Evolutionary conservation across 345 rosid species (phyloP).

Genomic region (Hirschfeldia incana): DNA sequence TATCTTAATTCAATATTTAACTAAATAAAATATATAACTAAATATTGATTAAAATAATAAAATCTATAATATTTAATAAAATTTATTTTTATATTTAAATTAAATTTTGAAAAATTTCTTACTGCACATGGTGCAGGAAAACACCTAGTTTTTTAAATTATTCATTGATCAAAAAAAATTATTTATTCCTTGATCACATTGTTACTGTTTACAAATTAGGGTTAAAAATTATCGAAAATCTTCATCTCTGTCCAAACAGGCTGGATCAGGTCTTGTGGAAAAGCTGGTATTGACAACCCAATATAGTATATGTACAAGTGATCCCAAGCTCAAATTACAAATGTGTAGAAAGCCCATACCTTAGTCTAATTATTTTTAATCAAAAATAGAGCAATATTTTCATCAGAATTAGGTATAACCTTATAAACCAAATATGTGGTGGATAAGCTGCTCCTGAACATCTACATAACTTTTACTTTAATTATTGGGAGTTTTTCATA

Average conservation of each 20-base stretch:
- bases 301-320: neutral
- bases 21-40: too few relatives aligned
- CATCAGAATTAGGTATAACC: constrained; percentile 9
- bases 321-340: constrained; percentile 2
- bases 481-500: constrained; percentile 18
- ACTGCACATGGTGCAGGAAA: too few relatives aligned
- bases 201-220: neutral
- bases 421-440: constrained; percentile 11
- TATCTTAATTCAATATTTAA: too few relatives aligned
- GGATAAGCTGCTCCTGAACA: constrained; percentile 15
- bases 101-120: too few relatives aligned
- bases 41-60: too few relatives aligned
- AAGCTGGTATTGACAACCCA: neutral
- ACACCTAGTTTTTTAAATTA: neutral
- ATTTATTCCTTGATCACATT: neutral
- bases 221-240: neutral
- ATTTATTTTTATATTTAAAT: too few relatives aligned
- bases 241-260: neutral
- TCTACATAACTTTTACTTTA: neutral
- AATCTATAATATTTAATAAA: too few relatives aligned
- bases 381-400: neutral
- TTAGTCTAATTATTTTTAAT: constrained; percentile 2
- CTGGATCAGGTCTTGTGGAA: neutral
- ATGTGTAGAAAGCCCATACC: neutral
- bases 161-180: too few relatives aligned